These are phyloP conservation scores for Thamnidium elegans DNA, from an alignment of 192 early-diverging fungal species.

Conservation along the genomic window DNA sequence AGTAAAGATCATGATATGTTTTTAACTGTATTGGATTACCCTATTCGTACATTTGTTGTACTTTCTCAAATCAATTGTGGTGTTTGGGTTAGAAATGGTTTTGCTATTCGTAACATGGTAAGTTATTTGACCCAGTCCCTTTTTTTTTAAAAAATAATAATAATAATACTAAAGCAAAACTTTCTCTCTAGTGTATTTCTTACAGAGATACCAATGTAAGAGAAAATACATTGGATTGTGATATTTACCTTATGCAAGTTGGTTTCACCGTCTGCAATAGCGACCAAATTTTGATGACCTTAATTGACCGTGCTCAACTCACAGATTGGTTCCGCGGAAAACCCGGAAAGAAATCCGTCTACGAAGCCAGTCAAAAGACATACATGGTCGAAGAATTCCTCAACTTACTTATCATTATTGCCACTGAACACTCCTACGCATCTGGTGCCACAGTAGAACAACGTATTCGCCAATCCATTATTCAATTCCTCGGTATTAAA, in stretches of 20 bases:
- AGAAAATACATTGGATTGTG: slow-evolving; percentile 86
- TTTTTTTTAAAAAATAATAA: not conserved
- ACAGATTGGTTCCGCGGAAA: slow-evolving; percentile 79
- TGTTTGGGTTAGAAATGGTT: slow-evolving; percentile 96
- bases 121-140: not conserved
- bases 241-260: slow-evolving; percentile 85
- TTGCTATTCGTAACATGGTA: slow-evolving; percentile 66
- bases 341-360: slow-evolving; percentile 44
- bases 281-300: slow-evolving; percentile 73
- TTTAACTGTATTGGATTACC: slow-evolving; percentile 72
- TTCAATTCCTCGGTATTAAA: slow-evolving; percentile 72
- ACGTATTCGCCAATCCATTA: slow-evolving; percentile 78
- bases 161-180: too few species aligned
- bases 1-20: slow-evolving; percentile 37
- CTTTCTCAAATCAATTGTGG: slow-evolving; percentile 88
- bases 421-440: slow-evolving; percentile 75
- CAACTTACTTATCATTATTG: slow-evolving; percentile 76
- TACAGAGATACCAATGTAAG: slow-evolving; percentile 84
- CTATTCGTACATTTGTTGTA: slow-evolving; percentile 75
- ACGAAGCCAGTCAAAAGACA: slow-evolving; percentile 70
- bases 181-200: slow-evolving; percentile 54
- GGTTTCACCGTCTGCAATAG: slow-evolving; percentile 65
- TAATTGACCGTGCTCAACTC: slow-evolving; percentile 86
- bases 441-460: slow-evolving; percentile 60
- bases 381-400: slow-evolving; percentile 90